Evolutionary conservation across 805 yeast species (phyloP), one percentile per base, ranked within the genome.

Genomic region (Brettanomyces custersianus): DNA sequence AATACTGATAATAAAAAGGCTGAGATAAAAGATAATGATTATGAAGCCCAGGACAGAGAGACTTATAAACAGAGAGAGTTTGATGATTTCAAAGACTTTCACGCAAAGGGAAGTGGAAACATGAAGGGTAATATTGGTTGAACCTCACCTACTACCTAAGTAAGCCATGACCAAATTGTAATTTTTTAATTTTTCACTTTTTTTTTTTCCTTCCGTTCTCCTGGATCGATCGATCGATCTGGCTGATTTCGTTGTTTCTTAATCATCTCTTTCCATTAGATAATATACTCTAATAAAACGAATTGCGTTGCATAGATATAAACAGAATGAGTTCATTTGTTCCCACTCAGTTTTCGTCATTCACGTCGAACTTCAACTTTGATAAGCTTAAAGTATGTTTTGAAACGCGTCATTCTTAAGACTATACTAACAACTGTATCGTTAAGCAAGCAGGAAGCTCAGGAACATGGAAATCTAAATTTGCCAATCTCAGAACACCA

Each of bases 61-160:
- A 87, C 95, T 4, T 72, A 80, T 47, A 77, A 82, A 51, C 75
- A 80, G 38, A 68, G 98, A 39, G 70, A 73, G 29, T 92, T 97
- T 97, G 98, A 92, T 59, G 94, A 83, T 41, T 92, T 90, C 66
- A 77, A 77, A 31, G 98, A 92, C 43, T 74, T 74, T 3, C 77
- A 86, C 53, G 81, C 87, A 0, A 77, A 74, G 49, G 98, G 98
- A 6, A 77, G 88, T 38, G 98, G 98, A 9, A 90, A 90, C 53
- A 86, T 88, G 32, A 74, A 70, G 55, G 55, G 55, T 30, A 74
- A 80, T 47, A 59, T 74, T 37, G 90, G 90, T 5, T 72, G 42
- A 32, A n/a, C n/a, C n/a, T n/a, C n/a, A n/a, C n/a, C n/a, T n/a
- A n/a, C n/a, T n/a, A n/a, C n/a, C n/a, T n/a, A n/a, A n/a, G n/a